Base-by-base conservation (phyloP, 768 basidiomycete genomes). In the Auriculariales sp. region DNA sequence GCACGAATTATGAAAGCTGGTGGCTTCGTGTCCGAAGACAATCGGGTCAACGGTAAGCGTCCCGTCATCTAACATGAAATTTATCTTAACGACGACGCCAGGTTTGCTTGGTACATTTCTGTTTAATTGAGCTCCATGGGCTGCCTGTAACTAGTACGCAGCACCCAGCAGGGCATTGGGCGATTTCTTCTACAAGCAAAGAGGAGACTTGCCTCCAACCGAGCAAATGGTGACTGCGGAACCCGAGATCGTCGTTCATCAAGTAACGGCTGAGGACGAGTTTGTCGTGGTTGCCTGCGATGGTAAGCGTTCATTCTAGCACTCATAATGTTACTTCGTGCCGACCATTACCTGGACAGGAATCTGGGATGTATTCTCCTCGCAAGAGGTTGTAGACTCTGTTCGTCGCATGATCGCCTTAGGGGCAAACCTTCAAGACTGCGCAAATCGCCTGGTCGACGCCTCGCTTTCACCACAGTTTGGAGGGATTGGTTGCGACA, bases 11-110 rank as follows among this genome's bases (percentile, higher is more conserved):
- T 44, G 4, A 25, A 15, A 19, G 39, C 39, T 19, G 39, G 39
- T 9, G 39, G 39, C 17, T 44, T 44, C 19, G 39, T 44, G 22
- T 24, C 39, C 5, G 39, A 44, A 15, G 39, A 44, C 39, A 44
- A 44, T 25, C 17, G 39, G 12, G 39, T 44, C 11, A 44, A 44
- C 19, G 39, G 39, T 25, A 25, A n/a, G 39, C 19, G 39, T 44
- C 22, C 15, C 35, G 0, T n/a, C 15, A 15, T 36, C 35, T 36
- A 22, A 6, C 22, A 22, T 36, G 10, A 36, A 9, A n/a, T 22
- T 36, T 6, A 36, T 22, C 35, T 36, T 15, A n/a, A 15, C 15
- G n/a, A n/a, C n/a, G n/a, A 95, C 1, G 10, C 6, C 22, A 44
- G 39, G 22, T 44, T 6, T 19, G 3, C 19, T 19, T 19, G 39